Conservation (phyloP, 768 basidiomycete species). For the Trametes cingulata region DNA sequence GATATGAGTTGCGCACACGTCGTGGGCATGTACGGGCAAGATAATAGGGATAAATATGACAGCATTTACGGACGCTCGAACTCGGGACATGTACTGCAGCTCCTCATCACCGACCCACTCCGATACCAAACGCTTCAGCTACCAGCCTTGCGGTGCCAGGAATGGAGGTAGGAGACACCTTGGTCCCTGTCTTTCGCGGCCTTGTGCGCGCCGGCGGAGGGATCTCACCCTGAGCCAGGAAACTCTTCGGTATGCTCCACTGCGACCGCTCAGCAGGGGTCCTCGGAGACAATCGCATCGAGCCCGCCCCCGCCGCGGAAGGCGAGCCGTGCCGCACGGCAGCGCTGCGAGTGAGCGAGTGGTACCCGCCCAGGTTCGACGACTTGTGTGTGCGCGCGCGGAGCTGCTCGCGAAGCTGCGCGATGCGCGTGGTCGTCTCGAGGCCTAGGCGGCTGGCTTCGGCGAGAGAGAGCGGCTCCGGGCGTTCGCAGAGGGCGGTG, state of each 20-base stretch:
- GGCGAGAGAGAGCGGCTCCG: slow-evolving; percentile 36
- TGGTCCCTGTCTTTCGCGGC: background rate
- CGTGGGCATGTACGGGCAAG: no score
- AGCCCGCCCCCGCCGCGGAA: background rate
- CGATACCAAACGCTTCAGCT: slow-evolving; percentile 17
- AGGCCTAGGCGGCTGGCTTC: slow-evolving; percentile 47
- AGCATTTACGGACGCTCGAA: background rate
- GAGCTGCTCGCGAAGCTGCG: slow-evolving; percentile 39
- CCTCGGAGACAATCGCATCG: background rate
- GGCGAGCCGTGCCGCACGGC: slow-evolving; percentile 1
- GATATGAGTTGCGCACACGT: no score
- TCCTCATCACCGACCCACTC: slow-evolving; percentile 11
- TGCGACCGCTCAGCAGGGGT: slow-evolving; percentile 1
- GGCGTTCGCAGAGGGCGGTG: slow-evolving; percentile 37
- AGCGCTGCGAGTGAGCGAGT: slow-evolving; percentile 7
- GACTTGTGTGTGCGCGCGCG: slow-evolving; percentile 6
- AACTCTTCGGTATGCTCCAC: slow-evolving; percentile 13
- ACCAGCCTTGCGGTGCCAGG: slow-evolving; percentile 16
- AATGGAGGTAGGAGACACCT: slow-evolving; percentile 4
- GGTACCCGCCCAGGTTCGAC: slow-evolving; percentile 16
- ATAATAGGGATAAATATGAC: no score
- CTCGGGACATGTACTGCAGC: no score
- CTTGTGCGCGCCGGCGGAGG: slow-evolving; percentile 4
- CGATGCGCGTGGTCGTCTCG: slow-evolving; percentile 39
- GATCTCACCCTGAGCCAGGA: slow-evolving; percentile 5